Conservation (phyloP, 2,329 filamentous ascomycete genomes). For the Xylaria sp. region DNA sequence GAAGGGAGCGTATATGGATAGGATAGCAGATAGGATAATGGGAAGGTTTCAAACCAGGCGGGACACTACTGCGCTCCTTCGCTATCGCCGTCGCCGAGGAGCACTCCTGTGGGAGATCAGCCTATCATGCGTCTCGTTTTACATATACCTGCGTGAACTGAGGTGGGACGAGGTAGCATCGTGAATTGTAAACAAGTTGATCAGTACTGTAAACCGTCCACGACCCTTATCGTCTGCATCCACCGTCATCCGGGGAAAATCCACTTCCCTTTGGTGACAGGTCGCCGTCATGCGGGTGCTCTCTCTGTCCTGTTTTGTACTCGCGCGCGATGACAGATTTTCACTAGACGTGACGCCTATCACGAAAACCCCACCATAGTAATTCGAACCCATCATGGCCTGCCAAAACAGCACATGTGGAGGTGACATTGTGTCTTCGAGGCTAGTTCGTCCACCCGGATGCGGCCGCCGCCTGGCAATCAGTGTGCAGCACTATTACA, state of each 20-base stretch:
- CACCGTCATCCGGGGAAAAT: conserved; percentile 32
- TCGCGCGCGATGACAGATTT: conserved; percentile 30
- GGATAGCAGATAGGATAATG: conserved; percentile 12
- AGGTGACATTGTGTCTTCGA: conserved; percentile 19
- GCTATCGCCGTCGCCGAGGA: conserved; percentile 31
- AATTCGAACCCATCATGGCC: conserved; percentile 6
- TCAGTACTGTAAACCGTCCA: conserved; percentile 18
- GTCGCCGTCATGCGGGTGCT: conserved; percentile 22
- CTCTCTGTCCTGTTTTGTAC: conserved; percentile 4
- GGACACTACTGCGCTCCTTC: conserved; percentile 28
- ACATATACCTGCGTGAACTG: conserved; percentile 10
- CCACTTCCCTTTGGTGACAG: conserved; percentile 22
- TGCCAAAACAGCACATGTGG: conserved; percentile 11
- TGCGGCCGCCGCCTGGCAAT: conserved; percentile 14
- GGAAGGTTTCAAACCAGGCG: conserved; percentile 13
- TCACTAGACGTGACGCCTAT: conserved; percentile 10
- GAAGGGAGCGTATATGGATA: conserved; percentile 11
- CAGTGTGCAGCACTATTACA: conserved; percentile 1
- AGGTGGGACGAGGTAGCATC: conserved; percentile 32
- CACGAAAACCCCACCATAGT: conserved; percentile 13
- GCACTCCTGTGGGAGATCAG: conserved; percentile 15
- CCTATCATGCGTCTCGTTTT: conserved; percentile 21
- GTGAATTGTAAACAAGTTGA: conserved; percentile 25
- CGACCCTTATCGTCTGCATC: conserved; percentile 29
- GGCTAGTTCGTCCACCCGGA: conserved; percentile 17